phyloP scores from a whole-genome alignment of 495 filamentous ascomycete species.

The Talaromyces ruber region DNA sequence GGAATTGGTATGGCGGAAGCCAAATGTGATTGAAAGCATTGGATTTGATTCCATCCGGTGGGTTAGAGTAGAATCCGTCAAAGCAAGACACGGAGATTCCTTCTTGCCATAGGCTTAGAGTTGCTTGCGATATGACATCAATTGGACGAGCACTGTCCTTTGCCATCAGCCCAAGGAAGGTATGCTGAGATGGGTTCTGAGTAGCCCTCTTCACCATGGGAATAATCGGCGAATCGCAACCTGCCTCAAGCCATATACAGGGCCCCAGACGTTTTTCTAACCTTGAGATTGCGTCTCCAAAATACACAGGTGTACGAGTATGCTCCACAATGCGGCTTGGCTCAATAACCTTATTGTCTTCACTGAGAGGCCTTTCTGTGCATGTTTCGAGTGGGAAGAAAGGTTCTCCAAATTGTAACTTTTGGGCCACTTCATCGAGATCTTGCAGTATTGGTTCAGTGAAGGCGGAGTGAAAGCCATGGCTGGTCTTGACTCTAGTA shows the following conservation, averaged over 20 bases:
- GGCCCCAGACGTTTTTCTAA: slow-evolving; percentile 15
- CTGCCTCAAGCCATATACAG: slow-evolving; percentile 28
- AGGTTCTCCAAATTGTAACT: background rate
- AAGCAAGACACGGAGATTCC: slow-evolving; percentile 11
- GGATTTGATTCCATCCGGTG: background rate
- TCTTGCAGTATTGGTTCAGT: background rate
- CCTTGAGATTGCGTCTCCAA: slow-evolving; percentile 19
- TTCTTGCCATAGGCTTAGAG: slow-evolving; percentile 16
- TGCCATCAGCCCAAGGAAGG: slow-evolving; percentile 5
- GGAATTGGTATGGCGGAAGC: slow-evolving; percentile 1
- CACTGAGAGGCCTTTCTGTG: background rate
- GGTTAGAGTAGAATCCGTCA: background rate
- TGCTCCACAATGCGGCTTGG: slow-evolving; percentile 15
- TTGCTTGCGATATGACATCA: slow-evolving; percentile 12
- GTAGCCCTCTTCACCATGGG: slow-evolving; percentile 15
- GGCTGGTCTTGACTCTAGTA: background rate
- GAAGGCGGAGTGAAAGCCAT: slow-evolving; percentile 1
- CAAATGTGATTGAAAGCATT: background rate
- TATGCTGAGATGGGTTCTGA: slow-evolving; percentile 4
- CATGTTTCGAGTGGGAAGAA: background rate
- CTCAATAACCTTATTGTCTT: background rate
- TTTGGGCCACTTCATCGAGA: background rate
- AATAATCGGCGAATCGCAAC: slow-evolving; percentile 20
- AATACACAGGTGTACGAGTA: slow-evolving; percentile 24
- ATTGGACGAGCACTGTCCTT: slow-evolving; percentile 6